phyloP scores from a whole-genome alignment of 805 yeast genomes.

The Suhomyces tanzawaensis region DNA sequence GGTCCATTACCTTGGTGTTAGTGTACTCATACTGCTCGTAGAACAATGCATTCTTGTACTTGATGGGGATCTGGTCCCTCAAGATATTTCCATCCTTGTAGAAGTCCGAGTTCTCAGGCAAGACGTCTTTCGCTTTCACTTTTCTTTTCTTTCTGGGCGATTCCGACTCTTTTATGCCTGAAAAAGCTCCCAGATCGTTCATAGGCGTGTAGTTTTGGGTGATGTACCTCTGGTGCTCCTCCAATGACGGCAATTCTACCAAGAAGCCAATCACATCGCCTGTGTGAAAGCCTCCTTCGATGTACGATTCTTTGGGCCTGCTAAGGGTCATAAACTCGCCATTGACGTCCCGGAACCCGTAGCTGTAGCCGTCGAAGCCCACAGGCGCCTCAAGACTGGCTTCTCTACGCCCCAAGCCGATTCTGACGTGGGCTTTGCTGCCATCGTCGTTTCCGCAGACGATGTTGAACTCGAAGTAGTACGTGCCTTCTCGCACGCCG shows the following conservation, averaged over 20 bases:
- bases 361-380: constrained; percentile 92
- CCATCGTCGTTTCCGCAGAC: constrained; percentile 33
- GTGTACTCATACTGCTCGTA: constrained; percentile 85
- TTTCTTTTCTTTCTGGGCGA: constrained; percentile 14
- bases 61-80: constrained; percentile 85
- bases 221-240: constrained; percentile 44
- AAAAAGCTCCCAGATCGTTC: constrained; percentile 18
- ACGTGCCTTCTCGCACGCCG: constrained; percentile 72
- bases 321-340: constrained; percentile 78
- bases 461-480: constrained; percentile 77
- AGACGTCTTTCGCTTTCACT: constrained; percentile 13
- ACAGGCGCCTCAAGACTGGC: constrained; percentile 92
- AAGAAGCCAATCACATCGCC: constrained; percentile 87
- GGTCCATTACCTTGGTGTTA: constrained; percentile 67
- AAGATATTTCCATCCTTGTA: constrained; percentile 42
- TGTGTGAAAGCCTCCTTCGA: constrained; percentile 45
- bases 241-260: constrained; percentile 60
- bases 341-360: constrained; percentile 77
- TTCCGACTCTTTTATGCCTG: constrained; percentile 11
- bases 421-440: constrained; percentile 58
- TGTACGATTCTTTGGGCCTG: constrained; percentile 51
- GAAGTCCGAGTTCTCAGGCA: constrained; percentile 8
- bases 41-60: constrained; percentile 71
- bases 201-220: constrained; percentile 11
- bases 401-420: constrained; percentile 83